A percentile compares a stretch with the other conserved stretches of the same genome.
Conservation (phyloP, 805 yeast genomes). For the Monosporozyma solicola region DNA sequence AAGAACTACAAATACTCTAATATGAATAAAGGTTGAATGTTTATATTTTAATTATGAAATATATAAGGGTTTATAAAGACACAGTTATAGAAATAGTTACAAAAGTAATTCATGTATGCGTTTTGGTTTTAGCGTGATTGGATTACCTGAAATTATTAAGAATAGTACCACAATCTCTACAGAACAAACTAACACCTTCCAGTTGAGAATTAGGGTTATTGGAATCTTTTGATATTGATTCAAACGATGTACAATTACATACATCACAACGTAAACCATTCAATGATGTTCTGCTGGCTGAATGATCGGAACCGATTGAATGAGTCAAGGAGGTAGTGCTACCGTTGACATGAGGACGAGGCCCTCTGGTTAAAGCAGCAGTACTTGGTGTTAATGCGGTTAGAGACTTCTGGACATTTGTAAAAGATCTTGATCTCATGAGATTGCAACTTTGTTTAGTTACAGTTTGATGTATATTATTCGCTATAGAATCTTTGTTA, state of each 20-base stretch:
- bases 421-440: constrained; percentile 3
- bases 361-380: neutral
- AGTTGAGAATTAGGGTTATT: constrained; percentile 1
- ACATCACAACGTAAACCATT: constrained; percentile 7
- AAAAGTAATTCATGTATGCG: neutral
- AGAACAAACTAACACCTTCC: constrained; percentile 5
- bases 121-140: neutral
- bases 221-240: constrained; percentile 4
- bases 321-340: constrained; percentile 1
- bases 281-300: neutral
- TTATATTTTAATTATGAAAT: neutral
- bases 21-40: neutral
- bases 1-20: neutral
- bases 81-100: neutral
- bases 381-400: neutral
- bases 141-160: constrained; percentile 13
- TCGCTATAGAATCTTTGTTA: neutral
- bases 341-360: neutral
- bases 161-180: constrained; percentile 12
- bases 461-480: neutral
- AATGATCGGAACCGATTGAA: neutral
- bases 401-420: neutral
- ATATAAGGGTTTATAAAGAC: neutral
- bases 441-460: neutral
- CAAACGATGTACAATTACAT: constrained; percentile 9